Percentiles rank a stretch among this genome's conserved stretches.
These are phyloP conservation scores for Anastatica hierochuntica DNA, from an alignment of 345 rosid genomes.

Conservation along the genomic window DNA sequence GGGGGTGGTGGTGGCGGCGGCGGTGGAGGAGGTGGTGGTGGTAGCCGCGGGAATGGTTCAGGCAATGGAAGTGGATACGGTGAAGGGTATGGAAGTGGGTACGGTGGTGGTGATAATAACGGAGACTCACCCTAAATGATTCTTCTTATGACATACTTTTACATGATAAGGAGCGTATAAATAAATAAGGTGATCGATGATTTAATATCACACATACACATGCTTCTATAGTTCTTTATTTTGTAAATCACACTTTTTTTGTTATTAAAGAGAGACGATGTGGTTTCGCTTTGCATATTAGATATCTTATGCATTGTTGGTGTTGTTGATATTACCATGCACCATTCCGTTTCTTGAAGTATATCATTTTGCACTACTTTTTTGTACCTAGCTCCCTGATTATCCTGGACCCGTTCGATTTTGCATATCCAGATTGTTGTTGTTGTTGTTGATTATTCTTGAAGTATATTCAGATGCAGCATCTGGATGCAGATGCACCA, in stretches of 20 bases:
- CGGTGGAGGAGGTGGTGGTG: conserved; percentile 22
- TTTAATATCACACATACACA: conserved; percentile 1
- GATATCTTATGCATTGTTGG: background rate
- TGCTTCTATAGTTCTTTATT: no score
- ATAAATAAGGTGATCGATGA: conserved; percentile 11
- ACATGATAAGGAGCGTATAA: background rate
- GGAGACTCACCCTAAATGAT: conserved; percentile 14
- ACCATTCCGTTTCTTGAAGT: no score
- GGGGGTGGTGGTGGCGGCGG: conserved; percentile 14
- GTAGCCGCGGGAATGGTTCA: conserved; percentile 20
- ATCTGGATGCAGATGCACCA: no score
- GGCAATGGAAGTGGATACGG: conserved; percentile 27
- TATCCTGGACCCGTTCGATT: no score
- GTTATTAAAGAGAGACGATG: background rate
- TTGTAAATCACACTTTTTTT: no score
- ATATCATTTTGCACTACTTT: no score
- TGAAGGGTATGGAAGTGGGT: conserved; percentile 28
- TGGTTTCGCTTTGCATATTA: background rate
- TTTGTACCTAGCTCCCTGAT: no score
- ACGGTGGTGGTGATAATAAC: conserved; percentile 19
- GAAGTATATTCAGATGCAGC: no score
- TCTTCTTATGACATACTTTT: background rate
- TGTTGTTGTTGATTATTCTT: no score
- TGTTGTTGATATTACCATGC: background rate
- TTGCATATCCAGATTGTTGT: no score